These are phyloP conservation scores for Bipolaris gigantea DNA, from an alignment of 2,329 filamentous ascomycete species.

Conservation along the genomic window DNA sequence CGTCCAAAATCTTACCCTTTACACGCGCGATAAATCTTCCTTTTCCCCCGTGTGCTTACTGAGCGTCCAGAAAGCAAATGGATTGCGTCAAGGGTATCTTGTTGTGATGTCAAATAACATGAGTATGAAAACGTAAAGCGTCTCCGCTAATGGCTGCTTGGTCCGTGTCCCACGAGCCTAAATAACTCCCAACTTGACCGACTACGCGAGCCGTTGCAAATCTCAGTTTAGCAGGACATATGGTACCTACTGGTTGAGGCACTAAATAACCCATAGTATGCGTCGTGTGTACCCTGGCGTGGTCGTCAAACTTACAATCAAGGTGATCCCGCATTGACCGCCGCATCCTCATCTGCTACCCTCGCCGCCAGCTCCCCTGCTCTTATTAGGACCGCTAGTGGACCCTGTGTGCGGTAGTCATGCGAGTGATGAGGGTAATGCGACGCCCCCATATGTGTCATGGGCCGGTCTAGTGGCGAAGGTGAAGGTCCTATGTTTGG, in stretches of 20 bases:
- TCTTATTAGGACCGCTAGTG: constrained; percentile 43
- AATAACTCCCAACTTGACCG: constrained; percentile 1
- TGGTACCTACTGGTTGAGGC: neutral
- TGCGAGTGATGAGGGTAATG: constrained; percentile 24
- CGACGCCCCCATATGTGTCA: constrained; percentile 16
- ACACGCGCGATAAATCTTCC: neutral
- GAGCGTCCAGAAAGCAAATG: constrained; percentile 5
- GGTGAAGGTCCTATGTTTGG: constrained; percentile 33
- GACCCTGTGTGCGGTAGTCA: constrained; percentile 39
- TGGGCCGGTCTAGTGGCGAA: constrained; percentile 37
- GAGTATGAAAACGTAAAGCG: constrained; percentile 10
- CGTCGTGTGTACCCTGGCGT: constrained; percentile 3
- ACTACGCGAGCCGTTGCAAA: neutral
- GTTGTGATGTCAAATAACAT: constrained; percentile 12
- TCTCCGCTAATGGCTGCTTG: constrained; percentile 2
- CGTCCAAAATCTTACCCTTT: constrained; percentile 4
- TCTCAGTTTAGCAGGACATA: neutral
- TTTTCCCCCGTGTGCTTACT: constrained; percentile 6
- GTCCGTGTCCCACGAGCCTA: neutral
- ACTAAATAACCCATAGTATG: neutral
- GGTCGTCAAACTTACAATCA: constrained; percentile 14
- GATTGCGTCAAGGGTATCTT: constrained; percentile 13
- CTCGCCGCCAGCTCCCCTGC: constrained; percentile 43
- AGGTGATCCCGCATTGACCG: constrained; percentile 27
- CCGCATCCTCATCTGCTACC: constrained; percentile 36